Evolutionary conservation across 2,329 filamentous ascomycete species (phyloP), one percentile per base, ranked within the genome.

Genomic region (Clarireedia paspali): DNA sequence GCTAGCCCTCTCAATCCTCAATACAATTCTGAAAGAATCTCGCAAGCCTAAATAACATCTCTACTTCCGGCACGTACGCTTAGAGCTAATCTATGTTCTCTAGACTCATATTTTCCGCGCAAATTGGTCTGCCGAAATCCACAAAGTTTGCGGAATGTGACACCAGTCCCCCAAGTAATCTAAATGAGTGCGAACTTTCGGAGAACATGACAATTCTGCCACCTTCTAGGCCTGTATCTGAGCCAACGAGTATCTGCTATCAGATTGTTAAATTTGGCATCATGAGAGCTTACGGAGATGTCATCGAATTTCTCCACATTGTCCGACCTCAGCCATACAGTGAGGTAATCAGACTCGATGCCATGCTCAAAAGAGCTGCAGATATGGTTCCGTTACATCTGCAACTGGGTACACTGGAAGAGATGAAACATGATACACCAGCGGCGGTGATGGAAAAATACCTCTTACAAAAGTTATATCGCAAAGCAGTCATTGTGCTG

Each of bases 51-150:
- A 1, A 30, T 42, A 7, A 23, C 4, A 7, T 14, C 17, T 23
- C 14, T 12, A 15, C n/a, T 20, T 15, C 39, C 20, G n/a, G 39
- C 9, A 20, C n/a, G 20, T 36, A 9, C n/a, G 2, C 12, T 20
- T 14, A 38, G 12, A 15, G 6, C 20, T 36, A 14, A 49, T 14
- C 10, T 14, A 10, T 20, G 9, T 23, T n/a, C 23, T 12, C 9
- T 20, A 50, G 36, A 63, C 69, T 84, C 3, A 68, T 88, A 5
- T 83, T 85, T 36, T 80, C 82, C 0, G 85, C 85, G 64, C 83
- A 87, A 64, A 75, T 87, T 59, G 84, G 84, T 1, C 73, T 88
- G 53, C 85, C 85, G 2, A 80, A 78, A 66, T 82, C 86, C 77
- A 75, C 87, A 48, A 77, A 82, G 55, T 76, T 78, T 42, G 78